Evolutionary conservation across 2,329 filamentous ascomycete genomes (phyloP).

Genomic region (Rhynchosporium secalis): DNA sequence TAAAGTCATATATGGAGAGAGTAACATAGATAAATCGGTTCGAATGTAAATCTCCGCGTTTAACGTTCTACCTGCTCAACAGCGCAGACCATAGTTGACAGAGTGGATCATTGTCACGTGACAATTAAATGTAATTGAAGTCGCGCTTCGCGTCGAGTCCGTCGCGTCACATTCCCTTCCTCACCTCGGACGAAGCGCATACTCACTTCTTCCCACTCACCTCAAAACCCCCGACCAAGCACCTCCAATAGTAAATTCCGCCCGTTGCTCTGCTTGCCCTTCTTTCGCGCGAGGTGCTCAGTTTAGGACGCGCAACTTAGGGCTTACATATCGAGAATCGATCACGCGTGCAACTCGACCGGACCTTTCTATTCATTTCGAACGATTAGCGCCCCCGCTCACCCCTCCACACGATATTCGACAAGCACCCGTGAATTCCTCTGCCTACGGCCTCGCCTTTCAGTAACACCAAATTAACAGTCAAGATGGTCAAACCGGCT

Average conservation of each 20-base stretch:
- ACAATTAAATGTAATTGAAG: background rate
- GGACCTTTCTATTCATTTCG: background rate
- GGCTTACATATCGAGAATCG: background rate
- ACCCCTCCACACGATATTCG: background rate
- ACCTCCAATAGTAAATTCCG: background rate
- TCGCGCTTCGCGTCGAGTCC: background rate
- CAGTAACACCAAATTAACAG: background rate
- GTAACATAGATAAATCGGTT: too few species aligned
- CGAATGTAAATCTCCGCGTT: too few species aligned
- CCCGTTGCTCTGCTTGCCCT: background rate
- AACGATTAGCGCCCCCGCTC: constrained; percentile 5
- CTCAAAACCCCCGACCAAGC: background rate
- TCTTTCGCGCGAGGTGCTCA: background rate
- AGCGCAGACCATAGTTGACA: too few species aligned
- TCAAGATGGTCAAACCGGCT: constrained; percentile 39
- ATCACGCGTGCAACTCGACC: background rate
- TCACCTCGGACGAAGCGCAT: background rate
- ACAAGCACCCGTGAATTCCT: background rate
- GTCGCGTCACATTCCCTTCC: background rate
- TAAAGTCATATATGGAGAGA: too few species aligned
- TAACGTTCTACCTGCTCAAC: too few species aligned
- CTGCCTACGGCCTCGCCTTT: background rate
- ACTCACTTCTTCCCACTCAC: background rate
- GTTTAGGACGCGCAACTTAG: background rate
- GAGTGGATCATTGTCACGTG: background rate